Conservation (phyloP, 176 grass and related monocot species). For the Carex parvula region DNA sequence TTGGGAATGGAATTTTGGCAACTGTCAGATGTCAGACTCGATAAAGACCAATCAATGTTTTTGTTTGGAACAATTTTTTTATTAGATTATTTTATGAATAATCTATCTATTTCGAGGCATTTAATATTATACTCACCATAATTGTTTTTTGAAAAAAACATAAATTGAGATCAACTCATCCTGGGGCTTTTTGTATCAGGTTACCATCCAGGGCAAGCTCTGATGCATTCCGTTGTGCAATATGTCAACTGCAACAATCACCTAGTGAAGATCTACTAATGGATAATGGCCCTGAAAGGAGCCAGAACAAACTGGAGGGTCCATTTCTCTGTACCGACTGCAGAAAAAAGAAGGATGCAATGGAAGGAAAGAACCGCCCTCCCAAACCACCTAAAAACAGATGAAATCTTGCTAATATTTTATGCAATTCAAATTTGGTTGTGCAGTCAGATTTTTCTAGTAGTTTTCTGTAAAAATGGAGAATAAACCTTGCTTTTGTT, state of each 20-base stretch:
- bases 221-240: slow-evolving; percentile 53
- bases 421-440: slow-evolving; percentile 17
- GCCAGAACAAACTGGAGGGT: slow-evolving; percentile 45
- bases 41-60: no score
- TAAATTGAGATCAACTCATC: background rate
- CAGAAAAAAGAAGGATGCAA: slow-evolving; percentile 96
- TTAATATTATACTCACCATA: background rate
- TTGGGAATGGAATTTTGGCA: background rate
- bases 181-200: slow-evolving; percentile 35
- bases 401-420: slow-evolving; percentile 16
- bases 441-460: slow-evolving; percentile 18
- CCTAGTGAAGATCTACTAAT: slow-evolving; percentile 50
- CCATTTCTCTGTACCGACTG: slow-evolving; percentile 84
- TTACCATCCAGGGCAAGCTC: slow-evolving; percentile 54
- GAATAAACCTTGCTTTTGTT: slow-evolving; percentile 23
- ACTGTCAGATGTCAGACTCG: no score
- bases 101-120: background rate
- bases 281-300: slow-evolving; percentile 36
- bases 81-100: background rate
- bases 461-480: slow-evolving; percentile 25
- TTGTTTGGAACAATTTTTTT: background rate
- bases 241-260: slow-evolving; percentile 76
- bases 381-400: slow-evolving; percentile 15
- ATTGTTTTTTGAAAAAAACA: background rate
- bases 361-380: slow-evolving; percentile 79